A percentile compares a stretch with the other conserved stretches of the same genome.
phyloP scores from a whole-genome alignment of 495 filamentous ascomycete genomes.

The Viridothelium virens region DNA sequence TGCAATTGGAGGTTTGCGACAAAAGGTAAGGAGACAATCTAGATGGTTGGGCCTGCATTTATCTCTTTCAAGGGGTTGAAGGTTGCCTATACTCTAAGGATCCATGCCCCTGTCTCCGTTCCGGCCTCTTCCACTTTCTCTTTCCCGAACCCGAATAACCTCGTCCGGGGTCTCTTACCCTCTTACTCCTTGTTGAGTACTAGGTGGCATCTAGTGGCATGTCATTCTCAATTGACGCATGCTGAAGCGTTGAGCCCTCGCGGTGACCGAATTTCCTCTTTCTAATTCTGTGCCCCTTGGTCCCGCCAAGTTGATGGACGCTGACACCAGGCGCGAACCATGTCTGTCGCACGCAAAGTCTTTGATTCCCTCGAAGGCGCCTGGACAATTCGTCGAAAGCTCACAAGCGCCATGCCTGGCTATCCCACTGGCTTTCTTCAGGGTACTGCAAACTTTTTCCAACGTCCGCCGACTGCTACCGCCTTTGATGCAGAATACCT shows the following conservation, averaged over 20 bases:
- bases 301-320: background rate
- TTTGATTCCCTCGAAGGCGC: constrained; percentile 24
- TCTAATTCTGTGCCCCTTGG: background rate
- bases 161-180: background rate
- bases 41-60: constrained; percentile 1
- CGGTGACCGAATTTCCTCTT: too few relatives aligned
- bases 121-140: background rate
- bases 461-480: constrained; percentile 37
- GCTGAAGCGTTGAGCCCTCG: background rate
- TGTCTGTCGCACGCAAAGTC: constrained; percentile 11
- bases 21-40: too few relatives aligned
- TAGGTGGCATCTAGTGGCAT: too few relatives aligned
- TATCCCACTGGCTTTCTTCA: constrained; percentile 54
- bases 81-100: background rate
- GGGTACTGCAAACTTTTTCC: constrained; percentile 57
- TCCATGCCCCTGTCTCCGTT: background rate
- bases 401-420: constrained; percentile 41
- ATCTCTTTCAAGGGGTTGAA: background rate
- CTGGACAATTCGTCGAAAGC: constrained; percentile 54
- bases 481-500: constrained; percentile 49
- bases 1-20: too few relatives aligned
- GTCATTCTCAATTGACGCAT: too few relatives aligned
- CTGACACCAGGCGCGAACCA: background rate
- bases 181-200: background rate
- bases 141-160: constrained; percentile 5